Conservation (phyloP, 108 stramenopile species). For the Cylindrotheca closterium region DNA sequence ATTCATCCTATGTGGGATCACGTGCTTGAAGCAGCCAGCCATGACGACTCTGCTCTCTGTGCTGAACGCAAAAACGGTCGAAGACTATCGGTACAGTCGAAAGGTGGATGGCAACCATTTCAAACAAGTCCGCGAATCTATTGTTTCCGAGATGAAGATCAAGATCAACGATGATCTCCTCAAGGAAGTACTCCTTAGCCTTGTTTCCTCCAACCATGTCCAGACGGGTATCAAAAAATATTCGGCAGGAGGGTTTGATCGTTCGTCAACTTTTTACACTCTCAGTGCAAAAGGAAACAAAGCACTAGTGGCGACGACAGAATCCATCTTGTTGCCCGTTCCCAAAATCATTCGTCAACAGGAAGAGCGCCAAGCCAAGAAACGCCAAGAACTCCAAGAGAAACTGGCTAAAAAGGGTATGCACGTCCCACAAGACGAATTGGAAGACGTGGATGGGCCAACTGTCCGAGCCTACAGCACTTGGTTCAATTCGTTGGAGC, state of each 20-base stretch:
- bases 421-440: constrained; percentile 63
- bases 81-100: constrained; percentile 56
- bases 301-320: constrained; percentile 16
- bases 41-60: constrained; percentile 48
- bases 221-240: constrained; percentile 26
- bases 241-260: constrained; percentile 10
- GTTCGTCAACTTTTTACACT: constrained; percentile 38
- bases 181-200: constrained; percentile 46
- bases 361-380: constrained; percentile 53
- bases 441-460: constrained; percentile 73
- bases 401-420: constrained; percentile 52
- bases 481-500: constrained; percentile 60
- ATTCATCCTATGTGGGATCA: constrained; percentile 47
- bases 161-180: constrained; percentile 44
- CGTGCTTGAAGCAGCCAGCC: constrained; percentile 34
- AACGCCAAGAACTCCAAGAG: constrained; percentile 38
- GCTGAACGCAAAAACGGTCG: constrained; percentile 49
- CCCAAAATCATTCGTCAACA: constrained; percentile 63
- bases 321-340: constrained; percentile 63
- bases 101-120: constrained; percentile 11
- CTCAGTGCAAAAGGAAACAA: constrained; percentile 41
- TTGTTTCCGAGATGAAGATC: constrained; percentile 30
- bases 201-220: constrained; percentile 46
- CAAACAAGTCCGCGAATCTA: constrained; percentile 11
- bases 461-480: constrained; percentile 63